Evolutionary conservation across 2,329 filamentous ascomycete genomes (phyloP).

Genomic region (Macrophomina pseudophaseolina): DNA sequence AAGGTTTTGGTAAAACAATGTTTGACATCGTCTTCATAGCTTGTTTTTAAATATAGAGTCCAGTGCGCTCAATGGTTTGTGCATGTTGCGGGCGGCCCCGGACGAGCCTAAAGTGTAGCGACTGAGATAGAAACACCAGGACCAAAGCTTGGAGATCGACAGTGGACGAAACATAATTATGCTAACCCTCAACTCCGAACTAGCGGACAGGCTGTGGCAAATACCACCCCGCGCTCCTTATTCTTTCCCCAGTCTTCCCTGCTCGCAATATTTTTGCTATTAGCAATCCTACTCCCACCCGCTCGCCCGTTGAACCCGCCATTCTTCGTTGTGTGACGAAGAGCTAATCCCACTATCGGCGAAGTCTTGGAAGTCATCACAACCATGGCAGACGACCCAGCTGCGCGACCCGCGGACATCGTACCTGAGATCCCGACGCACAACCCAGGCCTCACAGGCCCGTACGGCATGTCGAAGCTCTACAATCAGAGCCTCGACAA

Average conservation of each 20-base stretch:
- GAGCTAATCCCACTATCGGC: too few relatives aligned
- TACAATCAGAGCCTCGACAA: constrained; percentile 26
- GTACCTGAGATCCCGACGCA: background rate
- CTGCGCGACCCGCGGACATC: background rate
- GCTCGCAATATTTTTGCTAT: too few relatives aligned
- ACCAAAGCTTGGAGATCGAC: background rate
- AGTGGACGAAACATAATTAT: too few relatives aligned
- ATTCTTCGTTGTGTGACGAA: too few relatives aligned
- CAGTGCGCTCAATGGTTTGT: background rate
- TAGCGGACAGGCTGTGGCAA: too few relatives aligned
- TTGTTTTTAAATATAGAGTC: background rate
- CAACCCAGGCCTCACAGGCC: background rate
- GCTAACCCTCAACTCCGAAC: too few relatives aligned
- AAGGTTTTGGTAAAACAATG: background rate
- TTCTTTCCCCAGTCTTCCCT: too few relatives aligned
- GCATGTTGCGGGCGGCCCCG: background rate
- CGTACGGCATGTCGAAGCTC: constrained; percentile 2
- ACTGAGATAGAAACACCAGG: background rate
- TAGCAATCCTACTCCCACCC: too few relatives aligned
- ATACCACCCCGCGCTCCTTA: too few relatives aligned
- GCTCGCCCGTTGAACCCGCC: too few relatives aligned
- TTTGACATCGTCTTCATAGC: background rate
- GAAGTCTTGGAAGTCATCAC: background rate
- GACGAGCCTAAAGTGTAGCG: background rate
- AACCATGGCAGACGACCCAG: background rate